Base-by-base conservation (phyloP, 306 rosid genomes). In the Rubus parviflorus region DNA sequence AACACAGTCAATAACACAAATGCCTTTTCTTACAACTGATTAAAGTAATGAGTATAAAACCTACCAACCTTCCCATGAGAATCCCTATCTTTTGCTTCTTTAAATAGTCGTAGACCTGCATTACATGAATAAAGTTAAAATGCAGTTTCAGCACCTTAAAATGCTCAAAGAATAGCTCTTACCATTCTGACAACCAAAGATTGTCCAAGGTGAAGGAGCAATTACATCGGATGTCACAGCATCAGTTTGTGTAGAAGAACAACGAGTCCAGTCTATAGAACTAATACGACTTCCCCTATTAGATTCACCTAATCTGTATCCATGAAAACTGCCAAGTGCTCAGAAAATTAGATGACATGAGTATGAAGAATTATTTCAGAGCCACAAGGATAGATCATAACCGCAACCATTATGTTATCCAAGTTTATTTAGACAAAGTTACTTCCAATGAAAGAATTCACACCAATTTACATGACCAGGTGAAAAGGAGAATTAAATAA, bases 161-260 rank as follows among this genome's bases (percentile, higher is more conserved):
- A 10, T 12, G n/a, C 61, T 68, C 41, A 70, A 46, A 25, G 60
- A 30, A 47, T 25, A 25, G 45, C 47, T 40, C 84, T 82, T 81
- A 93, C 98, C 98, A 85, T 93, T 93, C 73, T 87, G 92, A 73
- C 96, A 91, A n/a, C 98, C 98, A 83, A 93, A 93, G 70, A 93
- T 93, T 71, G 87, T 93, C 98, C 97, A 93, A 9, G 96, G 85
- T 20, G 98, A 93, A 72, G 97, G 91, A 70, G 96, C 95, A 74
- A 88, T 76, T 67, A 93, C 98, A 85, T 93, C 98, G 1, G 93
- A 63, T 69, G 97, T 83, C 87, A 87, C 85, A 3, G 91, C 88
- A 81, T 93, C 97, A 22, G 86, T 58, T 79, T 74, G 87, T 20
- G 85, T 63, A 68, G 85, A 69, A 79, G 97, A 79, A 43, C 81